phyloP scores from a whole-genome alignment of 805 yeast species.

The Cyberlindnera xylosilytica region DNA sequence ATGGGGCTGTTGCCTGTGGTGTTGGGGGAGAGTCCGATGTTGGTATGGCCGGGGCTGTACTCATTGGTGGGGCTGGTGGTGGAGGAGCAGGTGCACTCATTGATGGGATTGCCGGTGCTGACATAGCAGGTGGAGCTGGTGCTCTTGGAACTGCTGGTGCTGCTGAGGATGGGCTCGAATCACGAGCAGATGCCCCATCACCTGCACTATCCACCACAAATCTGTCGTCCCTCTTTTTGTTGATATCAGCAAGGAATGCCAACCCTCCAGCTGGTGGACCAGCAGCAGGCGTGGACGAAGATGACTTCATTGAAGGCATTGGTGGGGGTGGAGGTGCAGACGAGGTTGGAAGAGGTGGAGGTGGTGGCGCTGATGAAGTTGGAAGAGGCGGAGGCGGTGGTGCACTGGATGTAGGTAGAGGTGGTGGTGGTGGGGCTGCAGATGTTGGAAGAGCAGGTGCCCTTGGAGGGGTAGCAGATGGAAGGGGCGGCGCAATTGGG shows the following conservation, averaged over 20 bases:
- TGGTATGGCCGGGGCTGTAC: slow-evolving; percentile 22
- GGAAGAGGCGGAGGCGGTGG: slow-evolving; percentile 3
- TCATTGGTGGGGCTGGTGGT: slow-evolving; percentile 9
- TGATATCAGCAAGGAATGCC: slow-evolving; percentile 48
- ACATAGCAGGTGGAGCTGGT: slow-evolving; percentile 26
- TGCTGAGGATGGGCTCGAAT: background rate
- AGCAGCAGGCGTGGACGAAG: slow-evolving; percentile 16
- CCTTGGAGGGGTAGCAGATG: slow-evolving; percentile 10
- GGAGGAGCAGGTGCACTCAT: slow-evolving; percentile 17
- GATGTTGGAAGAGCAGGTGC: slow-evolving; percentile 20
- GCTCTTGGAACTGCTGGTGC: slow-evolving; percentile 8
- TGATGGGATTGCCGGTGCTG: slow-evolving; percentile 14
- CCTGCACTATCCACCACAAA: slow-evolving; percentile 36
- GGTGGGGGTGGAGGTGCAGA: slow-evolving; percentile 15
- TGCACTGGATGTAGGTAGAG: slow-evolving; percentile 16
- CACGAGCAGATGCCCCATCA: slow-evolving; percentile 12
- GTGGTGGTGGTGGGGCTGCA: slow-evolving; percentile 13
- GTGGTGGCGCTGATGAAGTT: slow-evolving; percentile 19
- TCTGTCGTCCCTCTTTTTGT: slow-evolving; percentile 43
- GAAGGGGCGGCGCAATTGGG: slow-evolving; percentile 16
- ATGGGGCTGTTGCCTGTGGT: slow-evolving; percentile 18
- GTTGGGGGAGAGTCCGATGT: slow-evolving; percentile 9
- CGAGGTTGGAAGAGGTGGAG: slow-evolving; percentile 19
- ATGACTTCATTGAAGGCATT: slow-evolving; percentile 4
- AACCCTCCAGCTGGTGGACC: slow-evolving; percentile 31